Conservation (phyloP, 305 asterid genomes). For the Solanum hybrid region DNA sequence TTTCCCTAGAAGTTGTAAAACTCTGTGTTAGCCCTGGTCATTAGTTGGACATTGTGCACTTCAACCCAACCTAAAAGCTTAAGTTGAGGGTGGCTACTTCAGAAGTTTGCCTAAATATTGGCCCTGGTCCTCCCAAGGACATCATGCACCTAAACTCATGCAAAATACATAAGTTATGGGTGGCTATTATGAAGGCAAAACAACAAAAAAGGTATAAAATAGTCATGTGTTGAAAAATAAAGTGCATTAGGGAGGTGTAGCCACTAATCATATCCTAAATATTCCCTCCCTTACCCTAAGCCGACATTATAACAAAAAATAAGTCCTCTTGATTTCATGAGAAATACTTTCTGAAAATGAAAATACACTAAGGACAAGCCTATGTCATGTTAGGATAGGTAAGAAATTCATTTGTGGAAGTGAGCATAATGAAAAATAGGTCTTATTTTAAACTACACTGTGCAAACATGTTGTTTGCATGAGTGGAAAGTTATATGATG, state of each 20-base stretch:
- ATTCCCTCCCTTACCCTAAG: not conserved
- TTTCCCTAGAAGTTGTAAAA: no score
- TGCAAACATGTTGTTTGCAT: not conserved
- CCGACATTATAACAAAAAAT: not conserved
- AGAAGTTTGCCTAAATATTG: not conserved
- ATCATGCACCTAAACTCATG: not conserved
- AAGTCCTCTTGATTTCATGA: not conserved
- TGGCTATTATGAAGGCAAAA: not conserved
- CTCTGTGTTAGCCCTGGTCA: no score
- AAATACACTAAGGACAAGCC: not conserved
- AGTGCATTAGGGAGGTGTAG: not conserved
- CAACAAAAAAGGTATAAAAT: no score
- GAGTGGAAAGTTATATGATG: not conserved
- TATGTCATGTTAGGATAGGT: not conserved
- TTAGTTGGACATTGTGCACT: no score
- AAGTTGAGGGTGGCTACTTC: no score
- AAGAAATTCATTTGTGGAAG: not conserved
- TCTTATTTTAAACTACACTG: not conserved
- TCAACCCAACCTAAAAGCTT: no score
- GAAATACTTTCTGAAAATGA: not conserved
- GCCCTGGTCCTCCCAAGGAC: not conserved
- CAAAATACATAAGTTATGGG: not conserved
- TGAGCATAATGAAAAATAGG: not conserved
- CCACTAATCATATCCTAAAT: not conserved
- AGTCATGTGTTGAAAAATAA: not conserved